Percentiles rank a stretch among this genome's conserved stretches.
phyloP scores from a whole-genome alignment of 2,329 filamentous ascomycete genomes.

The Ascochyta pisi region DNA sequence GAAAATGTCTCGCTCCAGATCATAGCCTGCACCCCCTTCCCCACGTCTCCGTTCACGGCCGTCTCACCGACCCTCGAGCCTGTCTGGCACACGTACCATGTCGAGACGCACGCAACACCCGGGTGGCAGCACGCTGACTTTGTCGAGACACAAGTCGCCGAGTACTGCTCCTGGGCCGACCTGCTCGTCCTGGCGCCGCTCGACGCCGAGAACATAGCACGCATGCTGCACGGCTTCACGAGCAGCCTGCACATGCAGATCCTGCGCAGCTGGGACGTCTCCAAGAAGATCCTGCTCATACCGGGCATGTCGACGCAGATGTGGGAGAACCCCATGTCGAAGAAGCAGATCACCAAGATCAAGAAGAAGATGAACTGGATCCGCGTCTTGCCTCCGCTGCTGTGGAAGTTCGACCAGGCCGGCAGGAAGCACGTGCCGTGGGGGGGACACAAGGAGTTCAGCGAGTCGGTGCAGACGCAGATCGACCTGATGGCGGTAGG shows the following conservation, averaged over 20 bases:
- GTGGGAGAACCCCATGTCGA: slow-evolving; percentile 90
- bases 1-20: slow-evolving; percentile 63
- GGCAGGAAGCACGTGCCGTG: slow-evolving; percentile 60
- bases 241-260: slow-evolving; percentile 83
- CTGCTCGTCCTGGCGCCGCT: slow-evolving; percentile 84
- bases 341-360: slow-evolving; percentile 85
- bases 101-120: slow-evolving; percentile 24
- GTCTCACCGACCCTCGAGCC: slow-evolving; percentile 37
- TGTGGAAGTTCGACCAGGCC: slow-evolving; percentile 76
- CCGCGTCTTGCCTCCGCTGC: slow-evolving; percentile 76
- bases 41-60: slow-evolving; percentile 28
- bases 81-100: slow-evolving; percentile 40
- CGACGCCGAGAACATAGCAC: slow-evolving; percentile 81
- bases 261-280: slow-evolving; percentile 83
- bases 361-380: slow-evolving; percentile 87
- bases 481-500: slow-evolving; percentile 77
- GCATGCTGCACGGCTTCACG: slow-evolving; percentile 85
- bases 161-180: slow-evolving; percentile 87
- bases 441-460: slow-evolving; percentile 71
- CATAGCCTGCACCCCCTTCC: slow-evolving; percentile 39
- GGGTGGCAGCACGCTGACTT: slow-evolving; percentile 36
- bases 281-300: slow-evolving; percentile 83
- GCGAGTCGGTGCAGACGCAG: slow-evolving; percentile 78
- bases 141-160: slow-evolving; percentile 62
- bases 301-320: slow-evolving; percentile 88